These are phyloP conservation scores for Nicotiana rustica DNA, from an alignment of 305 asterid genomes.

Conservation along the genomic window DNA sequence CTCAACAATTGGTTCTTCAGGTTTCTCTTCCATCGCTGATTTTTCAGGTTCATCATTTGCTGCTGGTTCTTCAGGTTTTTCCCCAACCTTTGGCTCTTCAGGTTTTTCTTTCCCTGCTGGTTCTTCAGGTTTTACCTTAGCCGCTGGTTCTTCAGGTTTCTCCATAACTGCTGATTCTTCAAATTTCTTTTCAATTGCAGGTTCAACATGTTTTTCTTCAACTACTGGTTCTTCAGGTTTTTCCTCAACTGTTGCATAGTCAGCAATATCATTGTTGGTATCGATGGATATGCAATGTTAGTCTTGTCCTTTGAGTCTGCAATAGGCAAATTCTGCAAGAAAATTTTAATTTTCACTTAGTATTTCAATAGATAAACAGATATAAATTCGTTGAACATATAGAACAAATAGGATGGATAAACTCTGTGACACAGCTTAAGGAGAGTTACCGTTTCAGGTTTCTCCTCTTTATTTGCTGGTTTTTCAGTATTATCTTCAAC, in stretches of 20 bases:
- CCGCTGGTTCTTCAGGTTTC: background rate
- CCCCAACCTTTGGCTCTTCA: background rate
- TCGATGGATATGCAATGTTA: slow-evolving; percentile 15
- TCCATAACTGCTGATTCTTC: background rate
- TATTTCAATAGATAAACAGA: background rate
- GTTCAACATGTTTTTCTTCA: background rate
- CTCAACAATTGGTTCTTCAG: background rate
- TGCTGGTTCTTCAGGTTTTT: background rate
- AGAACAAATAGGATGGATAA: slow-evolving; percentile 16
- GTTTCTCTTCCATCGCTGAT: background rate
- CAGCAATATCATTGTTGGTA: slow-evolving; percentile 21
- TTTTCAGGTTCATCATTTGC: background rate
- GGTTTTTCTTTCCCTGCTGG: background rate
- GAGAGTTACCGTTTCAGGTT: background rate
- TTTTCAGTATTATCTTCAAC: background rate
- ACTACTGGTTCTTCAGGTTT: background rate
- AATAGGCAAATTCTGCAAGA: slow-evolving; percentile 7
- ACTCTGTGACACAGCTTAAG: slow-evolving; percentile 12
- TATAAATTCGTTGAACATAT: background rate
- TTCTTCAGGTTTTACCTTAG: background rate
- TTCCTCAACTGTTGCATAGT: background rate
- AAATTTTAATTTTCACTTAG: background rate
- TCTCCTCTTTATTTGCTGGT: background rate
- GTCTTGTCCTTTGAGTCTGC: slow-evolving; percentile 4
- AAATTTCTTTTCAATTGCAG: background rate